These are phyloP conservation scores for Globisporangium orthogonon DNA, from an alignment of 352 stramenopile genomes.

Conservation along the genomic window DNA sequence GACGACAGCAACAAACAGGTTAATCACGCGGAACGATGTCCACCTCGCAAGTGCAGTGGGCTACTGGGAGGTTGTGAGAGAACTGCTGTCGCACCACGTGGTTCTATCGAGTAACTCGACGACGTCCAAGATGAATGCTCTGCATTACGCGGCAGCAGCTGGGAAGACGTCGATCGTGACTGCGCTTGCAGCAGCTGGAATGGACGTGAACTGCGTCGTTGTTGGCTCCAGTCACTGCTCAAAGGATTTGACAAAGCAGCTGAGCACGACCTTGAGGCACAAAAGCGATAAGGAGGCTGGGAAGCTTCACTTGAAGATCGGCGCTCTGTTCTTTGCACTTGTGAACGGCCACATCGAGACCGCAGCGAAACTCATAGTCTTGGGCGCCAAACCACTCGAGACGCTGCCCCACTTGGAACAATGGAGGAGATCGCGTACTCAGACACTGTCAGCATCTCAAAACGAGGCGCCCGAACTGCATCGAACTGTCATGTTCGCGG, in stretches of 20 bases:
- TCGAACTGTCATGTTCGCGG: slow-evolving; percentile 7
- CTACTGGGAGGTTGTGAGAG: slow-evolving; percentile 38
- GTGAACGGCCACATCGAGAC: slow-evolving; percentile 47
- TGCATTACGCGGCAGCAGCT: slow-evolving; percentile 43
- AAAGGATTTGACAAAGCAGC: slow-evolving; percentile 1
- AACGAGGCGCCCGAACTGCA: background rate
- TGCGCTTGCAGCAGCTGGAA: slow-evolving; percentile 36
- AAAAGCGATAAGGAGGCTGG: background rate
- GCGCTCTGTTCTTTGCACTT: slow-evolving; percentile 46
- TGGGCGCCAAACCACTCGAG: slow-evolving; percentile 41
- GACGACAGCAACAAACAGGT: slow-evolving; percentile 23
- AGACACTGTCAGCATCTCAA: too few relatives aligned
- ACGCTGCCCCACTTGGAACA: slow-evolving; percentile 29
- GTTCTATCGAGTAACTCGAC: slow-evolving; percentile 31
- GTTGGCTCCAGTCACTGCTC: background rate
- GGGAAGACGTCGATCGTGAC: slow-evolving; percentile 36
- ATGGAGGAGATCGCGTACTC: background rate
- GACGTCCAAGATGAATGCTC: slow-evolving; percentile 28
- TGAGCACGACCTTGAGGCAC: background rate
- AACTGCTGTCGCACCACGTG: slow-evolving; percentile 47
- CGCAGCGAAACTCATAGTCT: slow-evolving; percentile 43
- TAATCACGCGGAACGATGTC: slow-evolving; percentile 46
- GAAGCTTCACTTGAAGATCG: slow-evolving; percentile 14
- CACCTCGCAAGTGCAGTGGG: slow-evolving; percentile 35
- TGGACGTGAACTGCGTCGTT: slow-evolving; percentile 50